These are phyloP conservation scores for Diutina pseudorugosa DNA, from an alignment of 1,139 yeast species.

Conservation along the genomic window DNA sequence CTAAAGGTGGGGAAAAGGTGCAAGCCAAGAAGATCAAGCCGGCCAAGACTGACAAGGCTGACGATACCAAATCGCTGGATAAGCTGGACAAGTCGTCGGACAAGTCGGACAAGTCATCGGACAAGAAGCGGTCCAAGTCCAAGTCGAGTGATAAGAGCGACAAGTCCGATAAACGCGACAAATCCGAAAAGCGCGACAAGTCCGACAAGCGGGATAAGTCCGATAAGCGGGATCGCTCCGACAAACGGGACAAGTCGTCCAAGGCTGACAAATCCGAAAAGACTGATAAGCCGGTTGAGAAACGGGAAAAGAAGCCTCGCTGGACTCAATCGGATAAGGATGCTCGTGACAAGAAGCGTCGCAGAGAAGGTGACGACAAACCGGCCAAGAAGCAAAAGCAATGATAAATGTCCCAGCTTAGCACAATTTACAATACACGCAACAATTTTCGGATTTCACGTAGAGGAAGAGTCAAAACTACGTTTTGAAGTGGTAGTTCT, in stretches of 20 bases:
- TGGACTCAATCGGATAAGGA: background rate
- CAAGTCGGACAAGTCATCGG: background rate
- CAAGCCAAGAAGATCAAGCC: background rate
- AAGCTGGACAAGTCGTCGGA: background rate
- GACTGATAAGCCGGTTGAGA: background rate
- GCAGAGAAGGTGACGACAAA: conserved; percentile 34
- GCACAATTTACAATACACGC: too few relatives aligned
- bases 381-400: background rate
- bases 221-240: background rate
- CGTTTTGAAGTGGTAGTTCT: too few relatives aligned
- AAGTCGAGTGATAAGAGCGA: background rate
- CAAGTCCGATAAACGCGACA: background rate
- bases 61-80: background rate
- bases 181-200: background rate
- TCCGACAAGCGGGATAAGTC: background rate
- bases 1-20: background rate
- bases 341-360: background rate
- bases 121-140: too few relatives aligned
- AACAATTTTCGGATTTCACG: too few relatives aligned
- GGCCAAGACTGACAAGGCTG: background rate
- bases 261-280: background rate
- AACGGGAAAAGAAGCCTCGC: background rate
- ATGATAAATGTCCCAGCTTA: too few relatives aligned
- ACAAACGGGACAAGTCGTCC: background rate
- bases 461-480: too few relatives aligned